Evolutionary conservation across 768 basidiomycete genomes (phyloP).

Genomic region (Tylopilus sp.): DNA sequence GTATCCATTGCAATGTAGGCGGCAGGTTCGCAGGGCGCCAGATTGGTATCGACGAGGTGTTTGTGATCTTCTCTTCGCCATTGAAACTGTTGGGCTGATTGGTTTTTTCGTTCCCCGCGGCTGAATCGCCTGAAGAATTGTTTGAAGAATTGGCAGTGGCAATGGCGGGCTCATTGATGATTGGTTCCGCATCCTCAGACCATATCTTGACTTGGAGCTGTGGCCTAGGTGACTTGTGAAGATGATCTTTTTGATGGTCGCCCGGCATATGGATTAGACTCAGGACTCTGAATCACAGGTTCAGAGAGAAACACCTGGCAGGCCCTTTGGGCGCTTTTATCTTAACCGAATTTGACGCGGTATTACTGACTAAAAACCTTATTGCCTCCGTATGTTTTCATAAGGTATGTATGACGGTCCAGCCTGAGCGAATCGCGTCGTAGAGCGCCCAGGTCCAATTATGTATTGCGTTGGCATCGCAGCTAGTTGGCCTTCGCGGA

Average conservation of each 20-base stretch:
- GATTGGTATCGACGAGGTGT: background rate
- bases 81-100: background rate
- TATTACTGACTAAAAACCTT: too few relatives aligned
- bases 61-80: background rate
- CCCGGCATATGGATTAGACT: conserved; percentile 14
- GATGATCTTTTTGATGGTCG: background rate
- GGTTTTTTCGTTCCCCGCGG: background rate
- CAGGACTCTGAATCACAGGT: too few relatives aligned
- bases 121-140: background rate
- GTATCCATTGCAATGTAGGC: conserved; percentile 49
- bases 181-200: background rate
- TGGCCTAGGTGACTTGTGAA: background rate
- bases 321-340: too few relatives aligned
- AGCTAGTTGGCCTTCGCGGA: too few relatives aligned
- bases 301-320: background rate
- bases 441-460: too few relatives aligned
- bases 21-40: conserved; percentile 26
- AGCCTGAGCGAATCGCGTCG: too few relatives aligned
- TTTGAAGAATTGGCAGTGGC: background rate
- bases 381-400: too few relatives aligned
- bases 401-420: too few relatives aligned
- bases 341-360: too few relatives aligned
- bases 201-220: conserved; percentile 11
- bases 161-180: background rate
- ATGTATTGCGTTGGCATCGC: too few relatives aligned